Base-by-base conservation (phyloP, 2,329 filamentous ascomycete species). In the Aspergillus neoniger region DNA sequence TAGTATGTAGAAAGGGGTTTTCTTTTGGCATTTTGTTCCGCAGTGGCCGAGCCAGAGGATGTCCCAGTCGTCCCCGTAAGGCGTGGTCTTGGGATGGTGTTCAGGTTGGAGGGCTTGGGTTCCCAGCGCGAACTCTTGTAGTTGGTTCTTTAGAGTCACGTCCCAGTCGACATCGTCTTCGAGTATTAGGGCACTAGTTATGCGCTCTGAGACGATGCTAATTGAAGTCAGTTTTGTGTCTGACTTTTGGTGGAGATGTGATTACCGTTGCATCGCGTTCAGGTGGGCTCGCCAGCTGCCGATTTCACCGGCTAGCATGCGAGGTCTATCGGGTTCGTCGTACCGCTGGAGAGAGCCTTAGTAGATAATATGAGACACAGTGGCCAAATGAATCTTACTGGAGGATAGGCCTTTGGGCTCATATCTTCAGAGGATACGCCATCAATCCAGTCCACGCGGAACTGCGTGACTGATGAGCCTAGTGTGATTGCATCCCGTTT, bases 141-240 rank as follows among this genome's bases (percentile, higher is more conserved):
- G 71, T 56, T 76, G 71, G 7, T 67, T 57, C 48, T 72, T 74
- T 9, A 79, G 63, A 3, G 65, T 64, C 5, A 76, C 64, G 58
- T 78, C 76, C 71, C 72, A 77, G 58, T 77, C 76, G 30, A 73
- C 71, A 52, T 77, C 75, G 52, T 78, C 76, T 57, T 78, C 76
- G n/a, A 81, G 77, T 53, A 82, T 74, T 79, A 82, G 1, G 85
- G 85, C 5, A 15, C 21, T 60, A 23, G 25, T 32, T 14, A 30
- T 17, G 8, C 47, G 47, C 4, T 30, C 23, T 15, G 47, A 32
- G 25, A 50, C 15, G 15, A 50, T 50, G 2, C 47, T 50, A 28
- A 28, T 5, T 15, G 8, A 21, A n/a, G 25, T 50, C 30, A 30
- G 28, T 5, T 15, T 17, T 15, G 15, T n/a, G 10, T 17, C 25